Evolutionary conservation across 2,329 filamentous ascomycete genomes (phyloP), one percentile per base, ranked within the genome.

Genomic region (Penicillium sp.): DNA sequence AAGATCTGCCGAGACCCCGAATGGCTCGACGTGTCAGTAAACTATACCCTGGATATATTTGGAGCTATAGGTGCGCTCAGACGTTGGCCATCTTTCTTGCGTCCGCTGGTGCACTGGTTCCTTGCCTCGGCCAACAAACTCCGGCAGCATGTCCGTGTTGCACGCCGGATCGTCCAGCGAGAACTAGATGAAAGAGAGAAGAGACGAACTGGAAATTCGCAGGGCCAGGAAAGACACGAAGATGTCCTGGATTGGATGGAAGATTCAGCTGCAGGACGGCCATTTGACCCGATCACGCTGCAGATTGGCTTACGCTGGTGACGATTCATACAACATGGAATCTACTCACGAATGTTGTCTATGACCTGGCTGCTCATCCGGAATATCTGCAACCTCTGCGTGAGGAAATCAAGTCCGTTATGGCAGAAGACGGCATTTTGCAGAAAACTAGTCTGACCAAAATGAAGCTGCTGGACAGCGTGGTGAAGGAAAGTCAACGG

Each of bases 331-430:
- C 47, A 21, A 33, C 24, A 5, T 8, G 20, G 5, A 11, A 16
- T 21, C 12, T 23, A 12, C 18, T 51, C 5, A 76, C 74, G 2
- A 73, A 80, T 75, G 48, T 74, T 55, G 71, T 84, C 26, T 81
- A 77, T 61, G 75, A 79, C 55, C 63, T 84, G 1, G 76, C 74
- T 0, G 69, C 75, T 6, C 63, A 75, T 40, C 80, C 79, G 0
- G 74, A 81, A n/a, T 69, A 79, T 62, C 64, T 30, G 33, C 38
- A 35, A n/a, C n/a, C n/a, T n/a, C n/a, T n/a, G n/a, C n/a, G n/a
- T n/a, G n/a, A 40, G 23, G 12, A 38, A n/a, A n/a, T 51, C 24
- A 16, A 16, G 16, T 33, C 48, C n/a, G 21, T 40, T 16, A 7
- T 51, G 20, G 48, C 24, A 20, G 33, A 40, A 40, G 48, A 40